These are phyloP conservation scores for Leishmania arabica DNA, from an alignment of 208 protist genomes.

Conservation along the genomic window DNA sequence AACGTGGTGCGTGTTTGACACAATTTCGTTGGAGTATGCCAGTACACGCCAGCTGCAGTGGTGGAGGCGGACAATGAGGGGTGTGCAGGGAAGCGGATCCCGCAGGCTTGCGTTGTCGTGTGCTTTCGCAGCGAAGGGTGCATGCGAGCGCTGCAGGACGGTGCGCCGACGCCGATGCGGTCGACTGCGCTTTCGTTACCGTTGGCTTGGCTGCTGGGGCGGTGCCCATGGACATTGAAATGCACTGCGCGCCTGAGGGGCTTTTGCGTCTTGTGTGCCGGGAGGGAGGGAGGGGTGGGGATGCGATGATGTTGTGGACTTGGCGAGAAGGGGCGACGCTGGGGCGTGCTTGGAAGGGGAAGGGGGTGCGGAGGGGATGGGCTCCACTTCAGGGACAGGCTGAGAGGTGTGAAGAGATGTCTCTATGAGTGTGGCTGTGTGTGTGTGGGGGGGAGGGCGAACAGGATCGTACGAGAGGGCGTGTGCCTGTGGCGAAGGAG, in stretches of 20 bases:
- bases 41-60: background rate
- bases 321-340: background rate
- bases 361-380: background rate
- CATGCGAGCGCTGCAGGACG: background rate
- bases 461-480: background rate
- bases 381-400: background rate
- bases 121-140: background rate
- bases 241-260: background rate
- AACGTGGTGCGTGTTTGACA: constrained; percentile 22
- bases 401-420: background rate
- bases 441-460: background rate
- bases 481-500: background rate
- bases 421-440: background rate
- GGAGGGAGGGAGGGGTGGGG: background rate
- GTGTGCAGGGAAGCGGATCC: background rate
- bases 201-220: background rate
- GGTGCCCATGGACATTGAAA: background rate
- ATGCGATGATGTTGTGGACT: background rate
- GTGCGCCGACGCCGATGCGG: background rate
- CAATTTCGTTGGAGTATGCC: background rate
- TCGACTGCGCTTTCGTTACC: background rate
- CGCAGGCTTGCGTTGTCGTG: background rate
- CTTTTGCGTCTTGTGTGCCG: background rate
- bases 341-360: background rate
- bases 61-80: background rate